Percentiles rank a stretch among this genome's conserved stretches.
Evolutionary conservation across 805 yeast genomes (phyloP).

Genomic region (Zygotorulaspora chibaensis): DNA sequence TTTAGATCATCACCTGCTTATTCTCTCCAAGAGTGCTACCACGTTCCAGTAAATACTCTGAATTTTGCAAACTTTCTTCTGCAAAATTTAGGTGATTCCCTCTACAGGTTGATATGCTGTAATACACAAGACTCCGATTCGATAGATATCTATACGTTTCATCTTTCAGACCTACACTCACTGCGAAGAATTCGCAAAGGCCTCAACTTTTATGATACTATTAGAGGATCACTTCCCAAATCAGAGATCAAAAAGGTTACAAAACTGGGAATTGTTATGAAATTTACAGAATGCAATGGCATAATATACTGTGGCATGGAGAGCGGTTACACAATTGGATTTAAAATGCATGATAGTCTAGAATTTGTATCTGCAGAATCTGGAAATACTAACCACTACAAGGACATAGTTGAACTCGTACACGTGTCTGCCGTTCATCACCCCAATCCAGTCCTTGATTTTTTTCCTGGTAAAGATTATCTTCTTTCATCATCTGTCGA

Average conservation of each 20-base stretch:
- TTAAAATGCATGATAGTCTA: slow-evolving; percentile 9
- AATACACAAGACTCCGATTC: slow-evolving; percentile 31
- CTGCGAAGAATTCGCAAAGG: slow-evolving; percentile 23
- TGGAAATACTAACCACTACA: neutral
- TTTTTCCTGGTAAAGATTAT: neutral
- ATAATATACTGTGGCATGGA: slow-evolving; percentile 28
- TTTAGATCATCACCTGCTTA: neutral
- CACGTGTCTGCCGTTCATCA: slow-evolving; percentile 26
- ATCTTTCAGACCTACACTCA: slow-evolving; percentile 19
- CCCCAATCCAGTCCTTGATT: slow-evolving; percentile 30
- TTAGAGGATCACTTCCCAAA: slow-evolving; percentile 6
- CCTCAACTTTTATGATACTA: slow-evolving; percentile 16
- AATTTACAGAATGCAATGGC: slow-evolving; percentile 14
- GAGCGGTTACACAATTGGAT: slow-evolving; percentile 31
- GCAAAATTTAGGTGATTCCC: slow-evolving; percentile 1
- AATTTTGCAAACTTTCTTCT: slow-evolving; percentile 32
- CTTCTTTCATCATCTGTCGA: slow-evolving; percentile 24
- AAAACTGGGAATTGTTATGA: slow-evolving; percentile 33
- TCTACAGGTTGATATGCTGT: slow-evolving; percentile 25
- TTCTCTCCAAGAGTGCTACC: slow-evolving; percentile 13
- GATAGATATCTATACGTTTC: slow-evolving; percentile 28
- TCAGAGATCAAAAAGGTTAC: slow-evolving; percentile 14
- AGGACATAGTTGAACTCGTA: slow-evolving; percentile 14
- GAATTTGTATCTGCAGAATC: neutral
- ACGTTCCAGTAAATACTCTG: slow-evolving; percentile 32